Evolutionary conservation across 176 grass and related monocot genomes (phyloP).

Genomic region (Carex pumila): DNA sequence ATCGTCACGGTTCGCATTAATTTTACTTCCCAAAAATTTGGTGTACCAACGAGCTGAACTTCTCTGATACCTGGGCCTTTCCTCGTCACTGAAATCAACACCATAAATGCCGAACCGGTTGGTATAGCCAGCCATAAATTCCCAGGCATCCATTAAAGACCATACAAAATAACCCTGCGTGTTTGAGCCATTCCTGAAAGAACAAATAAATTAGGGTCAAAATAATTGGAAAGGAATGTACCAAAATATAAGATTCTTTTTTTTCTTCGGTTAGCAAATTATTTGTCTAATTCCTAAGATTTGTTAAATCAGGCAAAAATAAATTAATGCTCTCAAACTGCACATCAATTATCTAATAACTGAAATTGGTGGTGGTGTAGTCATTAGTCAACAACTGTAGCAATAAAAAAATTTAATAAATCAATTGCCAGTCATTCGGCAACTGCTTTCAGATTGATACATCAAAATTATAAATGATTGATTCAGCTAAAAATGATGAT

Average conservation of each 20-base stretch:
- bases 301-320: neutral
- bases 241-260: neutral
- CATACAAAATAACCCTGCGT: conserved; percentile 62
- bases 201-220: neutral
- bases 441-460: neutral
- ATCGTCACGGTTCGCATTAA: neutral
- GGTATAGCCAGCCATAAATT: conserved; percentile 22
- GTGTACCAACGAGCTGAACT: conserved; percentile 21
- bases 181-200: conserved; percentile 71
- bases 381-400: neutral
- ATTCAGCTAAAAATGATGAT: neutral
- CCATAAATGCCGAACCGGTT: conserved; percentile 23
- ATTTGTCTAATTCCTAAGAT: neutral
- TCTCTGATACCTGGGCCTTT: conserved; percentile 28
- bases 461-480: neutral
- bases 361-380: neutral
- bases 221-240: neutral
- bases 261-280: neutral
- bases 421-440: neutral
- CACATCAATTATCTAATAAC: neutral
- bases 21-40: neutral
- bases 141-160: conserved; percentile 56
- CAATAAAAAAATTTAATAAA: neutral
- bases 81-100: conserved; percentile 27
- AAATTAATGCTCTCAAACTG: neutral